Conservation (phyloP, 805 yeast species). For the Kockiozyma suomiensis region DNA sequence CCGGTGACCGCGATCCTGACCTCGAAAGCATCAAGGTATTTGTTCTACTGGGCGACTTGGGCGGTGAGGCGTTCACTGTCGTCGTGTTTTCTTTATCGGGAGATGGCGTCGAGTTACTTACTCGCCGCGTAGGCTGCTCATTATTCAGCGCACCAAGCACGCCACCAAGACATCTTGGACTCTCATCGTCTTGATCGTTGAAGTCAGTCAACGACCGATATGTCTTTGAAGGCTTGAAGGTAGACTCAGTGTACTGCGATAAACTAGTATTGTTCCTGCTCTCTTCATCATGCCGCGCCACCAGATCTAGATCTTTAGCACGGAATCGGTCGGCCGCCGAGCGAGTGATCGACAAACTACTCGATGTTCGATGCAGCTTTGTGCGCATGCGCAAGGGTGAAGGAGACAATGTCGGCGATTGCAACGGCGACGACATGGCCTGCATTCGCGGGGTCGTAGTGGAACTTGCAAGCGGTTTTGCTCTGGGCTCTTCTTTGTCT, state of each 20-base stretch:
- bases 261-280: conserved; percentile 10
- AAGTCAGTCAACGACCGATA: background rate
- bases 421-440: background rate
- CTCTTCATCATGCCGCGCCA: conserved; percentile 13
- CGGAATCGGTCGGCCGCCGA: conserved; percentile 17
- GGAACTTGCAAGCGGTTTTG: background rate
- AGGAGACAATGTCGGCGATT: background rate
- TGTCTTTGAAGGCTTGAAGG: conserved; percentile 19
- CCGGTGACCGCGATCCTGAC: conserved; percentile 15
- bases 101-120: conserved; percentile 1
- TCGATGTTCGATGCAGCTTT: conserved; percentile 11
- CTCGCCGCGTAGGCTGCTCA: conserved; percentile 4
- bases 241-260: conserved; percentile 19
- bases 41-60: background rate
- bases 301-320: conserved; percentile 11
- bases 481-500: background rate
- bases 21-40: conserved; percentile 1
- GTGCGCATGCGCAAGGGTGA: conserved; percentile 6
- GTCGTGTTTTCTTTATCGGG: conserved; percentile 1
- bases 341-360: conserved; percentile 14
- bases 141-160: conserved; percentile 1
- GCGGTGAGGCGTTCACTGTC: background rate
- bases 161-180: background rate
- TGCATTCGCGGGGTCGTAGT: background rate
- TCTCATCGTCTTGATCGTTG: background rate